Evolutionary conservation across 768 basidiomycete species (phyloP), one percentile per base, ranked within the genome.

Genomic region (Mycena vitilis): DNA sequence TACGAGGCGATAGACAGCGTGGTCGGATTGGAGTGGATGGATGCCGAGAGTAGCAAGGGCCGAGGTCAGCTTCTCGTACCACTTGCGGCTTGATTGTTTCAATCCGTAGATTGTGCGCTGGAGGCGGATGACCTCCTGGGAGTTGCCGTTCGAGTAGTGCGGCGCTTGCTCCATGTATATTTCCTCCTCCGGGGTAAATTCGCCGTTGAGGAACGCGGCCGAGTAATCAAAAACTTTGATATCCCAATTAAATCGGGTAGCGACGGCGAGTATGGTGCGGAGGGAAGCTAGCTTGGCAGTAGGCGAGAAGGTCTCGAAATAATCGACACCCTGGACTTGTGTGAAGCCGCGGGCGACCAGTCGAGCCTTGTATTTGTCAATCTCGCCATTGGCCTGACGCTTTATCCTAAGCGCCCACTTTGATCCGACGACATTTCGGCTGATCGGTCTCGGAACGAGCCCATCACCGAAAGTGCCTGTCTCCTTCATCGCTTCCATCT

Each of bases 51-150:
- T 45, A 45, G 75, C 71, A 8, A 80, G 65, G 9, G 59, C 44
- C 20, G 59, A 53, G 18, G 65, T 65, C 20, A 80, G 62, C 36
- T 66, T 65, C 63, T 69, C 20, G 54, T 80, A 71, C 81, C 80
- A 81, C 55, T 63, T 60, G 11, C 75, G 73, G 15, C 77, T 75
- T 13, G 79, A 73, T 57, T 80, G 80, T 57, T 78, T 77, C 15
- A 81, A 76, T 18, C 81, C 78, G 67, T 82, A 82, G 36, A 81
- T 65, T 2, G 75, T 64, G 63, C 78, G 77, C n/a, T 42, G 48
- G 22, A 61, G 59, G 3, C 59, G 30, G 13, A 51, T 42, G 12
- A 66, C 65, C 4, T 61, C 20, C 6, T 49, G 12, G 2, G 48
- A 5, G 23, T 61, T 61, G 18, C 58, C 65, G 16, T 66, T 60